Evolutionary conservation across 1,284 basidiomycete genomes (phyloP).

Genomic region (Phellinidium pouzarii): DNA sequence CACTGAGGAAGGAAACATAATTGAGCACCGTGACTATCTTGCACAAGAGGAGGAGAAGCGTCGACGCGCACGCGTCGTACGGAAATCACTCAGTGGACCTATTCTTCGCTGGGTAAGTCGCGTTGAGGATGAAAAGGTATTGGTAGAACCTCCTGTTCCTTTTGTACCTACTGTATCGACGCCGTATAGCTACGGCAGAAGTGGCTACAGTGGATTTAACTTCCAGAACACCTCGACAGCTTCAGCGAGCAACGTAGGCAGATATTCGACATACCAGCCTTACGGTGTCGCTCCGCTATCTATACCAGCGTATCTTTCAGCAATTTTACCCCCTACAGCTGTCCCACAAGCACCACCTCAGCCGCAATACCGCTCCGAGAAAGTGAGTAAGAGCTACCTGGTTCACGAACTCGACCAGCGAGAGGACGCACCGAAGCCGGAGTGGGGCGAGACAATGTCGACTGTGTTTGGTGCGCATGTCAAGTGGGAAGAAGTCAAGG

Average conservation of each 20-base stretch:
- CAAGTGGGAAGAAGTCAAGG: constrained; percentile 60
- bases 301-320: not conserved
- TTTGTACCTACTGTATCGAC: not conserved
- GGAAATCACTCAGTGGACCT: constrained; percentile 60
- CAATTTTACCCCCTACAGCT: not conserved
- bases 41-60: constrained; percentile 77
- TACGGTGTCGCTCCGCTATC: constrained; percentile 5
- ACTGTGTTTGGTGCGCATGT: constrained; percentile 74
- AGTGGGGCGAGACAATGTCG: constrained; percentile 66
- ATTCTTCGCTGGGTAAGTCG: constrained; percentile 69
- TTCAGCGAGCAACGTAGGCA: not conserved
- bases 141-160: not conserved
- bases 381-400: constrained; percentile 55
- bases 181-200: not conserved
- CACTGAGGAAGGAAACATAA: constrained; percentile 77
- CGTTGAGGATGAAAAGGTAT: constrained; percentile 42
- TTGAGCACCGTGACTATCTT: constrained; percentile 74
- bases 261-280: constrained; percentile 1
- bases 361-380: constrained; percentile 32
- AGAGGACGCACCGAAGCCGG: constrained; percentile 40
- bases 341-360: constrained; percentile 17
- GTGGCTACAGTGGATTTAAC: not conserved
- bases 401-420: constrained; percentile 52
- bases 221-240: not conserved
- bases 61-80: constrained; percentile 54